Percentiles rank a stretch among this genome's conserved stretches.
Conservation (phyloP, 2,329 filamentous ascomycete species). For the Trichoderma afroharzianum region DNA sequence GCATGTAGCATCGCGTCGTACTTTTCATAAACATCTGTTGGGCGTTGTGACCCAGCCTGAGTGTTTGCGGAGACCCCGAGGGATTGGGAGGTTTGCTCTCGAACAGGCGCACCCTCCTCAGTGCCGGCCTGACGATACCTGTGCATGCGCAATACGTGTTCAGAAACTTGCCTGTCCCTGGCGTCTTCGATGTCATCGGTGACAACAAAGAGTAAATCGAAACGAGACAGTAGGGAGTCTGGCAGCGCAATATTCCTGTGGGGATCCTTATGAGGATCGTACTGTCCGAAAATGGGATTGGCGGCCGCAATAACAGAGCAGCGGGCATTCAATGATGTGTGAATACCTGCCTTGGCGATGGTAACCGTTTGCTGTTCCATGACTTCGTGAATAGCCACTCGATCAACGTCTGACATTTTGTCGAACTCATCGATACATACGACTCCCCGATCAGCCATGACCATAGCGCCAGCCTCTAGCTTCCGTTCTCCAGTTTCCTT, state of each 20-base stretch:
- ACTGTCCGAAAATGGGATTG: conserved; percentile 97
- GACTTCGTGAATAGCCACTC: conserved; percentile 98
- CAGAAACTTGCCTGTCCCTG: conserved; percentile 84
- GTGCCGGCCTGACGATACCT: conserved; percentile 87
- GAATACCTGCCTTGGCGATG: conserved; percentile 97
- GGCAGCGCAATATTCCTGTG: conserved; percentile 98
- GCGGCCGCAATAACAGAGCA: conserved; percentile 96
- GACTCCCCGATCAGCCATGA: conserved; percentile 91
- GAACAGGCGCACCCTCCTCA: conserved; percentile 90
- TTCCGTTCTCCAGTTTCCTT: conserved; percentile 96
- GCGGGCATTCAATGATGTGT: conserved; percentile 92
- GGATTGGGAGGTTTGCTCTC: conserved; percentile 79
- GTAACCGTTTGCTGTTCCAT: conserved; percentile 99
- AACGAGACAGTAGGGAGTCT: conserved; percentile 94
- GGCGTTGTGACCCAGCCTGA: conserved; percentile 66
- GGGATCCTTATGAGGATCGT: conserved; percentile 96
- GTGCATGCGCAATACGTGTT: conserved; percentile 97
- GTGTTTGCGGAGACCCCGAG: conserved; percentile 84
- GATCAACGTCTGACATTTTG: conserved; percentile 98
- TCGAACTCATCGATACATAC: conserved; percentile 99
- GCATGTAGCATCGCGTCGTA: conserved; percentile 95
- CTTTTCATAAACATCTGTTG: conserved; percentile 91
- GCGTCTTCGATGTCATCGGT: conserved; percentile 98
- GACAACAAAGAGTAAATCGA: conserved; percentile 95
- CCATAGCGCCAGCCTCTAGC: conserved; percentile 97